Evolutionary conservation across 1,284 basidiomycete species (phyloP), one percentile per base, ranked within the genome.

Genomic region (Prillingera fragicola): DNA sequence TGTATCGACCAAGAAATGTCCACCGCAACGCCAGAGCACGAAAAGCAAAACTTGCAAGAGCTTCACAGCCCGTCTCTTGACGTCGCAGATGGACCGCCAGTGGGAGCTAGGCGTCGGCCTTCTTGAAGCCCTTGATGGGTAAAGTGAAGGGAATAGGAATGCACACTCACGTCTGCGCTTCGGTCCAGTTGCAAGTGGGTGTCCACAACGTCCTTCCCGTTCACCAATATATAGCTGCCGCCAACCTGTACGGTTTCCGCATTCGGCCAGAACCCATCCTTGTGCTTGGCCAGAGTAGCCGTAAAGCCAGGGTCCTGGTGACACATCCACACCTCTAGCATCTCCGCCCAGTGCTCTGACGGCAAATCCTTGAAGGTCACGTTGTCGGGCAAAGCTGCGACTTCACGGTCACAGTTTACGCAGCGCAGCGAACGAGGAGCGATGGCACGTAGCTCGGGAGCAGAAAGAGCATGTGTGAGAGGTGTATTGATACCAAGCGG

Each of bases 301-400:
- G 84, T 78, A 36, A 91, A 72, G 24, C 78, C 80, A 70, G 94
- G 90, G 62, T 95, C 90, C 17, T 82, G 72, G 69, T 97, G 94
- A 62, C 92, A 97, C 87, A 98, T 92, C 92, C 92, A 97, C 3
- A 89, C 85, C 49, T 97, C 92, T 18, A 97, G 81, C 29, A 97
- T 80, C 68, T 98, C 92, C 46, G 90, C 85, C 92, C 92, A 98
- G 60, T 95, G 83, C 62, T 95, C 89, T 1, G 87, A 91, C 1
- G 92, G 92, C 7, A 98, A 74, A 59, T 95, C 90, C 38, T 82
- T 79, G 67, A 87, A 95, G 23, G 55, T 50, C 15, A 48, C 45
- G 32, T 50, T 44, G 80, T 84, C 9, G 79, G 73, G 59, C 14
- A 89, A 75, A 48, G 84, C 79, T 0, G 80, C 71, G 1, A 86